Evolutionary conservation across 2,329 filamentous ascomycete species (phyloP), one percentile per base, ranked within the genome.

Genomic region (Monilinia laxa): DNA sequence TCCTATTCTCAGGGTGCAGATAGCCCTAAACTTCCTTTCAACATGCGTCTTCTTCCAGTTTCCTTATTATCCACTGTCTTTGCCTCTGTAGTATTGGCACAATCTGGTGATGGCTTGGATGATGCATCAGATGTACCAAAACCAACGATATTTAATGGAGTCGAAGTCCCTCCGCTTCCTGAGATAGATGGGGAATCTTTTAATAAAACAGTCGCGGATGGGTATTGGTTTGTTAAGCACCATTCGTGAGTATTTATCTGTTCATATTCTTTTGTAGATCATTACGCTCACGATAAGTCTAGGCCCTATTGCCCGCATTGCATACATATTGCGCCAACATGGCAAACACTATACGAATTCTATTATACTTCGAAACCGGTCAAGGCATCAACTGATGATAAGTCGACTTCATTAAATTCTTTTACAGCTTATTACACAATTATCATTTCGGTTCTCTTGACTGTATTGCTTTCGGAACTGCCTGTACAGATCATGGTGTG

Each of bases 281-380:
- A 47, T 20, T n/a, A 25, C 40, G 57, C 54, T 57, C 25, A 62
- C 25, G 49, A 49, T 53, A 52, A 28, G 25, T 49, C 52, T 57
- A 76, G 75, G 68, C 75, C 75, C 38, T 76, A 71, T 49, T 76
- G 75, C 60, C 66, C 68, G 51, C 75, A 76, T 67, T 76, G 75
- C 63, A 62, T 72, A 31, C 66, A 70, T 28, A 91, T 92, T 75
- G 92, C 91, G 63, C 95, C 95, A 10, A 89, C 87, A 62, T 97
- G 87, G 83, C 93, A 98, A 79, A 97, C 93, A 6, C 79, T 94
- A 18, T 97, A 98, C 82, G 95, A 99, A 80, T 97, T 89, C 79
- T 99, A 73, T 58, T 73, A 92, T 80, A 97, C 93, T 49, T 95
- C 92, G 49, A 89, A 92, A 73, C 89, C 90, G 20, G 80, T 89